Evolutionary conservation across 495 filamentous ascomycete species (phyloP).

Genomic region (Penicillium herquei): DNA sequence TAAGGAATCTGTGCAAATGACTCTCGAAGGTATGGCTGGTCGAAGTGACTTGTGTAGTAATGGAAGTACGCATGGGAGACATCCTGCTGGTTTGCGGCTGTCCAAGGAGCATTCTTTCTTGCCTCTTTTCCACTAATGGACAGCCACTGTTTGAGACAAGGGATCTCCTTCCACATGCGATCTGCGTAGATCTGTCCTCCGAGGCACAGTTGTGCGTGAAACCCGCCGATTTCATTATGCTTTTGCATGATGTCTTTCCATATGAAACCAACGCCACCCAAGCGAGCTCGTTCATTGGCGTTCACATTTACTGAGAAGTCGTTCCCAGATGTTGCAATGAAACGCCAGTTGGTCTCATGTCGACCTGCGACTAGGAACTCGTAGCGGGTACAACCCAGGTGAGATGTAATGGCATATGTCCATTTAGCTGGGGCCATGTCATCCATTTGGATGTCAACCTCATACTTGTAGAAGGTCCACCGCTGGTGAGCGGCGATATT

Average conservation of each 20-base stretch:
- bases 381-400: slow-evolving; percentile 93
- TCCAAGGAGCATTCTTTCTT: slow-evolving; percentile 86
- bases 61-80: slow-evolving; percentile 96
- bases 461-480: slow-evolving; percentile 96
- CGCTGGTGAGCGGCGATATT: slow-evolving; percentile 85
- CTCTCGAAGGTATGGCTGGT: slow-evolving; percentile 89
- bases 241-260: slow-evolving; percentile 99
- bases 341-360: slow-evolving; percentile 91
- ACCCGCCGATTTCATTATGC: slow-evolving; percentile 92
- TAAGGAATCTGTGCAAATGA: slow-evolving; percentile 98
- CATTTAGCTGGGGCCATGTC: slow-evolving; percentile 80
- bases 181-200: slow-evolving; percentile 97
- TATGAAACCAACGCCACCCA: slow-evolving; percentile 92
- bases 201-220: slow-evolving; percentile 87
- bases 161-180: slow-evolving; percentile 93
- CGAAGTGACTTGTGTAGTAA: slow-evolving; percentile 96
- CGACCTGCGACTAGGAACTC: slow-evolving; percentile 96
- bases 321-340: slow-evolving; percentile 92
- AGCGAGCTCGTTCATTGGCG: slow-evolving; percentile 74
- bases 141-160: slow-evolving; percentile 90
- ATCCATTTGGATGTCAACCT: slow-evolving; percentile 87
- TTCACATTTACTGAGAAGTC: slow-evolving; percentile 88
- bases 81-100: slow-evolving; percentile 89
- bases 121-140: slow-evolving; percentile 87
- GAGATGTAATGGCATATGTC: slow-evolving; percentile 98